Conservation (phyloP, 192 early-diverging fungal species). For the Podila epigama region DNA sequence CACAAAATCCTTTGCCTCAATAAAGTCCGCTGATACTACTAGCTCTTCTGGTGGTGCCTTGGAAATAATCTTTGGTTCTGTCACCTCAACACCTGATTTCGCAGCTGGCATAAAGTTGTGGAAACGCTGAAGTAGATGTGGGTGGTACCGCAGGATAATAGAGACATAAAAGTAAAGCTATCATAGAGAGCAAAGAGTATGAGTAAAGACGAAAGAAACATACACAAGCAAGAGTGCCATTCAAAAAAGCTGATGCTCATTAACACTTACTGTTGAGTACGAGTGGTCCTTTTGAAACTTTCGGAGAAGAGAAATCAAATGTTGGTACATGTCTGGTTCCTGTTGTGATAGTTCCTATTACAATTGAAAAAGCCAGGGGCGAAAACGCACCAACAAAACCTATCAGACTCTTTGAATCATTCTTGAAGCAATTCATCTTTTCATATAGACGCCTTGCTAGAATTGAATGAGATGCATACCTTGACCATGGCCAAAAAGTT, state of each 20-base stretch:
- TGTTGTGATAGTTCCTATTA: slow-evolving; percentile 34
- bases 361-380: no score
- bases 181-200: background rate
- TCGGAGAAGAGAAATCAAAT: slow-evolving; percentile 38
- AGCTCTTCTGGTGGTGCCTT: slow-evolving; percentile 49
- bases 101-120: slow-evolving; percentile 38
- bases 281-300: slow-evolving; percentile 49
- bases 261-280: slow-evolving; percentile 23
- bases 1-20: slow-evolving; percentile 49
- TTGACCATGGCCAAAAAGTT: slow-evolving; percentile 17
- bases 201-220: background rate
- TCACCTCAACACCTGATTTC: slow-evolving; percentile 14
- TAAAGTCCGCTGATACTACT: slow-evolving; percentile 43
- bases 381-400: no score
- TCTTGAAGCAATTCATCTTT: background rate
- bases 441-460: background rate
- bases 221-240: background rate
- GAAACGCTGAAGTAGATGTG: slow-evolving; percentile 40
- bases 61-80: slow-evolving; percentile 32
- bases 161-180: slow-evolving; percentile 48
- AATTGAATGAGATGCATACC: background rate
- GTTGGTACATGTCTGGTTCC: slow-evolving; percentile 48
- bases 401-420: background rate
- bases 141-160: slow-evolving; percentile 39
- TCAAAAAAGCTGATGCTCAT: background rate